Evolutionary conservation across 2,329 filamentous ascomycete species (phyloP).

Genomic region (Hortaea werneckii): DNA sequence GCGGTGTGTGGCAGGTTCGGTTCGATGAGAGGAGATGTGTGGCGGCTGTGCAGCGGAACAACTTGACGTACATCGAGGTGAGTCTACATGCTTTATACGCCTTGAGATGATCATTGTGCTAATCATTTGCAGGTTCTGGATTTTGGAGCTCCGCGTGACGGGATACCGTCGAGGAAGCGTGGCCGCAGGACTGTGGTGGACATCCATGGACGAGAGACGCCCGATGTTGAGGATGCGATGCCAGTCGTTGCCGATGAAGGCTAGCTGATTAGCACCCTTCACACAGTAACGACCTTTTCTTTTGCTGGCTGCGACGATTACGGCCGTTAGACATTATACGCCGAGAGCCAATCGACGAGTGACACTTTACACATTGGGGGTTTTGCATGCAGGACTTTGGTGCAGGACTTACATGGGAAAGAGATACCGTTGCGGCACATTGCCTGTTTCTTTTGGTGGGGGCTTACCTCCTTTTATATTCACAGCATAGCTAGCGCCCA

Average conservation of each 20-base stretch:
- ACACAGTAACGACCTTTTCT: no score
- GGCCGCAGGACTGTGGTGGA: conserved; percentile 62
- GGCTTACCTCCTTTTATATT: no score
- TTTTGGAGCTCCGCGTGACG: conserved; percentile 88
- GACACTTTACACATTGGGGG: no score
- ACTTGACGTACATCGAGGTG: conserved; percentile 92
- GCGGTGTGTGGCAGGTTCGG: conserved; percentile 98
- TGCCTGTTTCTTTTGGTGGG: no score
- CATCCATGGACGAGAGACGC: conserved; percentile 22
- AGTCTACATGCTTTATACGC: conserved; percentile 20
- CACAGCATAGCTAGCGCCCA: no score
- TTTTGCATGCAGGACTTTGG: no score
- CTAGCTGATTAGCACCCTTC: no score
- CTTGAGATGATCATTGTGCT: conserved; percentile 14
- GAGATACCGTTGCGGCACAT: no score
- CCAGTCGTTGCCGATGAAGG: neutral
- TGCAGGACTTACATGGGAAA: no score
- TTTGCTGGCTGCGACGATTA: no score
- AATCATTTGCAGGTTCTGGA: conserved; percentile 67
- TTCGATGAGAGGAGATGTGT: conserved; percentile 94
- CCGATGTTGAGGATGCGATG: conserved; percentile 18
- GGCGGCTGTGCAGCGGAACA: conserved; percentile 87
- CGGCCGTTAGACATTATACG: no score
- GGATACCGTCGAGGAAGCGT: conserved; percentile 63
- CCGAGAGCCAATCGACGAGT: no score